phyloP scores from a whole-genome alignment of 352 stramenopile genomes.

The Globisporangium cederbergense region DNA sequence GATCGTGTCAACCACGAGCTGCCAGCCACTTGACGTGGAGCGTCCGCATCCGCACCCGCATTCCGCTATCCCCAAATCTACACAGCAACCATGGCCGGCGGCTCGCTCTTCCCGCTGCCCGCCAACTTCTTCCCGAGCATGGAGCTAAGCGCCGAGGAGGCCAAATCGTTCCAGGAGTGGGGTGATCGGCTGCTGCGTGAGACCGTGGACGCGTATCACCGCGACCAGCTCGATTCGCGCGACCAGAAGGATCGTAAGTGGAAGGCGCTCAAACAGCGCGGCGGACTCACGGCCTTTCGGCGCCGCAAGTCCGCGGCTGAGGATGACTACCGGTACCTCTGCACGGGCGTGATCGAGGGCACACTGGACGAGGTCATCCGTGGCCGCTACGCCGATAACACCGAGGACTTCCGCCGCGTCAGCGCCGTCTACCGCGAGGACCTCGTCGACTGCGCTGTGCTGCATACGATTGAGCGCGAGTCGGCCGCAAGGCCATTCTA shows the following conservation, averaged over 20 bases:
- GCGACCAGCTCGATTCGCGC: conserved; percentile 58
- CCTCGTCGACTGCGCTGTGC: conserved; percentile 70
- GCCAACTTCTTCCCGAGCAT: conserved; percentile 59
- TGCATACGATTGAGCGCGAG: conserved; percentile 57
- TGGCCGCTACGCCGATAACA: conserved; percentile 72
- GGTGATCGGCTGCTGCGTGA: conserved; percentile 55
- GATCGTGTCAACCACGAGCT: neutral
- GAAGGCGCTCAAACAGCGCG: conserved; percentile 68
- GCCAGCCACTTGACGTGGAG: neutral
- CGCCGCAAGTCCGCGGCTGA: conserved; percentile 42
- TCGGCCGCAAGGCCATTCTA: conserved; percentile 55
- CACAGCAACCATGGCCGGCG: conserved; percentile 17
- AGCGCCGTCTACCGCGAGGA: conserved; percentile 74
- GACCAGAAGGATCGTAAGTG: conserved; percentile 62
- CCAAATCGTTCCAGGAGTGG: conserved; percentile 59
- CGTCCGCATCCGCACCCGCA: conserved; percentile 1
- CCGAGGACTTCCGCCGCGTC: conserved; percentile 60
- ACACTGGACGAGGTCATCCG: conserved; percentile 76
- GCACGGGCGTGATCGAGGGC: conserved; percentile 58
- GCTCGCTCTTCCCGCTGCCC: conserved; percentile 46
- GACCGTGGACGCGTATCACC: conserved; percentile 68
- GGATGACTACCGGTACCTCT: conserved; percentile 62
- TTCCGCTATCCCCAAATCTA: conserved; percentile 11
- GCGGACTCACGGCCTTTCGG: conserved; percentile 54
- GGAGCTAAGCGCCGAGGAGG: conserved; percentile 42